These are phyloP conservation scores for Candida coquimbonensis DNA, from an alignment of 805 yeast species.

Conservation along the genomic window DNA sequence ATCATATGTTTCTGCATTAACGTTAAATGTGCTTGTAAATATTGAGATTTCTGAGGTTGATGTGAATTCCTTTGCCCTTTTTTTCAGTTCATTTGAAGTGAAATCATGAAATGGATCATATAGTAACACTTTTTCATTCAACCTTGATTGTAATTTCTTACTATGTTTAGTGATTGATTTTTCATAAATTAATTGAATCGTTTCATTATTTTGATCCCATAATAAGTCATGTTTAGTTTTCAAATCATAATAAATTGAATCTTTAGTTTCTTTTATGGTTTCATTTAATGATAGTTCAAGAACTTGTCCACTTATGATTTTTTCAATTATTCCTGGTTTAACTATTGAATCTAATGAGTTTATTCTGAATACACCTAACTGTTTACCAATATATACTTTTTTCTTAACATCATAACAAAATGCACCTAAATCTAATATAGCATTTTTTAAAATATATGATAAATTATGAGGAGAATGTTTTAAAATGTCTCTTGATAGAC, in stretches of 20 bases:
- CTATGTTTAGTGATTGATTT: constrained; percentile 26
- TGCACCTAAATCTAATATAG: constrained; percentile 77
- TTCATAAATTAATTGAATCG: constrained; percentile 69
- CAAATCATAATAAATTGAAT: constrained; percentile 36
- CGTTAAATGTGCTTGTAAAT: constrained; percentile 81
- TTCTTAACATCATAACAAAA: constrained; percentile 61
- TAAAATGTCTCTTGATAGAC: constrained; percentile 29
- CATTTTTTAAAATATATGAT: constrained; percentile 51
- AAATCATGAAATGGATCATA: constrained; percentile 86
- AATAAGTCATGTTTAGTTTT: constrained; percentile 63
- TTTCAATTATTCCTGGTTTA: constrained; percentile 67
- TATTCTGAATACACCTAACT: constrained; percentile 83
- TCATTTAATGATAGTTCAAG: constrained; percentile 35
- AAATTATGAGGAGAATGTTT: constrained; percentile 30
- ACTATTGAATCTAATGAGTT: constrained; percentile 80
- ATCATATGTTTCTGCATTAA: constrained; percentile 60
- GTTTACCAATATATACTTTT: constrained; percentile 63
- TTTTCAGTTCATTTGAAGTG: constrained; percentile 58
- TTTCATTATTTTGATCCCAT: constrained; percentile 94
- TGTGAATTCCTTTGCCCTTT: constrained; percentile 47
- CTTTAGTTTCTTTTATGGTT: constrained; percentile 29
- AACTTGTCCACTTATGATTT: constrained; percentile 68
- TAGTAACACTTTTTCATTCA: constrained; percentile 44
- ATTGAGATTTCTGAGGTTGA: constrained; percentile 53
- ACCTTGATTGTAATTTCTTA: constrained; percentile 22